A percentile compares a stretch with the other conserved stretches of the same genome.
These are phyloP conservation scores for Bromus sterilis DNA, from an alignment of 176 grass and related monocot species.

Conservation along the genomic window DNA sequence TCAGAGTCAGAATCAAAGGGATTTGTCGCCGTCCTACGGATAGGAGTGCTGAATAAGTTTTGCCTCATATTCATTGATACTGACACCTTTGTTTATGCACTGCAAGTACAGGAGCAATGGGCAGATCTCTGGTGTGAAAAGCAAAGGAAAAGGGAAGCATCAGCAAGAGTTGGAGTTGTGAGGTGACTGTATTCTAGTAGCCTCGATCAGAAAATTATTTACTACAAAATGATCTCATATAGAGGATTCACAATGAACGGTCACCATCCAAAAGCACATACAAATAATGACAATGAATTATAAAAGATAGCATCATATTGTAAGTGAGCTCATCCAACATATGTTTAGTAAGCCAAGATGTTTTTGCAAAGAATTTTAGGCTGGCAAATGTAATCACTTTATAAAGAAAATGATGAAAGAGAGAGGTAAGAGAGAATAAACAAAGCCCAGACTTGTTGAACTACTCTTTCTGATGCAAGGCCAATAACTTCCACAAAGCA, in stretches of 20 bases:
- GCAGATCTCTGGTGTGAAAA: background rate
- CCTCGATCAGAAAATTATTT: background rate
- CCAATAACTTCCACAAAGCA: background rate
- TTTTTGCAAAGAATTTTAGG: background rate
- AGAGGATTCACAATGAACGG: background rate
- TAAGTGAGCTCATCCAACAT: background rate
- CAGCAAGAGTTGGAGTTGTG: conserved; percentile 10
- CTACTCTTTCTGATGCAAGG: background rate
- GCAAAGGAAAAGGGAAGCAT: background rate
- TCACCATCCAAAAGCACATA: background rate
- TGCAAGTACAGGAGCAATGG: background rate
- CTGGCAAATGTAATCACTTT: background rate
- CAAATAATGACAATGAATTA: background rate
- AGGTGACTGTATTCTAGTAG: background rate
- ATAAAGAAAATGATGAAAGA: background rate
- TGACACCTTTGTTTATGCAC: conserved; percentile 31
- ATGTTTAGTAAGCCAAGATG: background rate
- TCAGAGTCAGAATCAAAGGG: conserved; percentile 73
- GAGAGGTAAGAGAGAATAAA: background rate
- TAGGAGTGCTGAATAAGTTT: conserved; percentile 31
- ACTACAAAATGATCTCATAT: background rate
- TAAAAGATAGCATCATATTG: background rate
- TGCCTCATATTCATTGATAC: conserved; percentile 46
- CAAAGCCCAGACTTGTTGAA: background rate
- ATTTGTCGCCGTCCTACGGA: conserved; percentile 38